A percentile compares a stretch with the other conserved stretches of the same genome.
Conservation (phyloP, 2,329 filamentous ascomycete genomes). For the Diplodia scrobiculata region DNA sequence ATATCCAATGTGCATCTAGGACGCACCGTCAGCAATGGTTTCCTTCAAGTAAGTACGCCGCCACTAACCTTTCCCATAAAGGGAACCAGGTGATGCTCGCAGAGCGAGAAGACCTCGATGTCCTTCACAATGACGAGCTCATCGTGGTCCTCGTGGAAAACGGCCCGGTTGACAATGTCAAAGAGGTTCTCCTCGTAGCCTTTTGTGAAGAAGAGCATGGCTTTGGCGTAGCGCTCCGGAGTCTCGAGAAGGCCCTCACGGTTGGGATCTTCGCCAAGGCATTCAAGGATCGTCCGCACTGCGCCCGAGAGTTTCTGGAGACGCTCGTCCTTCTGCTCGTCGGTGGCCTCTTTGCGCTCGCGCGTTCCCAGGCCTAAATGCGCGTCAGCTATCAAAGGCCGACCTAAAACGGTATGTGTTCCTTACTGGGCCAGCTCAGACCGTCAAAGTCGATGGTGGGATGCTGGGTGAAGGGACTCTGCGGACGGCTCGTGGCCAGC, state of each 20-base stretch:
- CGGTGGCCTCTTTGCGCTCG: constrained; percentile 60
- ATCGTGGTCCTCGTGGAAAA: constrained; percentile 95
- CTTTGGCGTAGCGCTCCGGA: constrained; percentile 88
- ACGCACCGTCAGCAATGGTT: constrained; percentile 28
- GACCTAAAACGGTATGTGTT: not conserved
- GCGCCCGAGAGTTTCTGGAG: constrained; percentile 64
- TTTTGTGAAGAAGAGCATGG: constrained; percentile 92
- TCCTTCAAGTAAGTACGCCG: not conserved
- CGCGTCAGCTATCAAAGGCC: constrained; percentile 2
- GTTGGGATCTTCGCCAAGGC: constrained; percentile 66
- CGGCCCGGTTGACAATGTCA: constrained; percentile 88
- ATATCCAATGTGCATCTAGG: constrained; percentile 96
- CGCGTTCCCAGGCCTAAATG: constrained; percentile 64
- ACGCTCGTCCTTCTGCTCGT: constrained; percentile 60
- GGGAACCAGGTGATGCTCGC: constrained; percentile 95
- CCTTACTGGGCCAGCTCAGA: constrained; percentile 58
- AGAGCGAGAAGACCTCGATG: constrained; percentile 91
- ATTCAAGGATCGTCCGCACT: constrained; percentile 65
- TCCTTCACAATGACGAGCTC: constrained; percentile 98
- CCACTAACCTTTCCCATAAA: constrained; percentile 82
- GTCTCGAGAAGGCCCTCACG: constrained; percentile 65
- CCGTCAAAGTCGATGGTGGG: constrained; percentile 59
- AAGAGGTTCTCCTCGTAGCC: constrained; percentile 94
- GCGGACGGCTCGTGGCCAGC: constrained; percentile 55
- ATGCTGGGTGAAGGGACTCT: constrained; percentile 55